A percentile compares a stretch with the other conserved stretches of the same genome.
phyloP scores from a whole-genome alignment of 257 asterid species.

The Fraxinus pennsylvanica region DNA sequence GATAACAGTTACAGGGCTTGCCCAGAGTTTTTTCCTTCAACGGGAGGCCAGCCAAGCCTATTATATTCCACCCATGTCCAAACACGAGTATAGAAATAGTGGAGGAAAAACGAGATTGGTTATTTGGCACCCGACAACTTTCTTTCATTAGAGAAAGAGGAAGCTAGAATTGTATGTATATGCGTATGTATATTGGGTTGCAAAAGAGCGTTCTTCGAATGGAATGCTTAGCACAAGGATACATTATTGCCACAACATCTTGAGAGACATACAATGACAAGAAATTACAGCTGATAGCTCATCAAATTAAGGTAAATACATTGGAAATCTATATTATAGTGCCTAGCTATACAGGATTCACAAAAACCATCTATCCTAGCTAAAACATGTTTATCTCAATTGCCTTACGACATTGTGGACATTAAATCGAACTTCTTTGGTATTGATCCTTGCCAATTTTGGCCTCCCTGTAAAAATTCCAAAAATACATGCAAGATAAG shows the following conservation, averaged over 20 bases:
- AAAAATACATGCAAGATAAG: background rate
- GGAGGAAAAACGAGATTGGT: background rate
- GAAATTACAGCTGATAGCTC: background rate
- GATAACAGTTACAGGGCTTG: background rate
- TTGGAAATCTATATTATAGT: background rate
- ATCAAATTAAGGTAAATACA: background rate
- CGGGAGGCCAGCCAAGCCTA: background rate
- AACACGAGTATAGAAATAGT: background rate
- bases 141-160: background rate
- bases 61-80: too few relatives aligned
- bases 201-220: too few relatives aligned
- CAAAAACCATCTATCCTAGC: background rate
- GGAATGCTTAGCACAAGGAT: background rate
- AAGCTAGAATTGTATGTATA: background rate
- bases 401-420: constrained; percentile 14
- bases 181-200: background rate
- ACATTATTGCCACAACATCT: constrained; percentile 7
- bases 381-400: background rate
- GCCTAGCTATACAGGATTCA: background rate
- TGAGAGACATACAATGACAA: constrained; percentile 9
- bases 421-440: constrained; percentile 28
- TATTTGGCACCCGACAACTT: background rate
- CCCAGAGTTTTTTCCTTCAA: background rate
- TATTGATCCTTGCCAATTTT: constrained; percentile 37
- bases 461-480: constrained; percentile 38